Conservation (phyloP, 768 basidiomycete genomes). For the Scleroderma citrinum region DNA sequence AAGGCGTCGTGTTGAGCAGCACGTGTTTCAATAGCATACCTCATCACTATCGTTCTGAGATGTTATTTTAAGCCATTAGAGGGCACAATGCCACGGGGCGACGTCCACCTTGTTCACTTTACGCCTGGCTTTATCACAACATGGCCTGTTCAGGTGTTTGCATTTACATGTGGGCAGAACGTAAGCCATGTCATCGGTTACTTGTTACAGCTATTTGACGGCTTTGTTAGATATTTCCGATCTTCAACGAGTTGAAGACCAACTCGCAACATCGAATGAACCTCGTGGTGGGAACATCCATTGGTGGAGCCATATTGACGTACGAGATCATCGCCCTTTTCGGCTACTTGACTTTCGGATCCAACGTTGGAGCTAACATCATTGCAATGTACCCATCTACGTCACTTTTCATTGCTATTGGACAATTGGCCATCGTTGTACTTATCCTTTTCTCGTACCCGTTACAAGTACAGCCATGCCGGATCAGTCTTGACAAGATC, state of each 20-base stretch:
- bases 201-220: slow-evolving; percentile 5
- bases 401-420: slow-evolving; percentile 87
- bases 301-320: slow-evolving; percentile 74
- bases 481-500: slow-evolving; percentile 90
- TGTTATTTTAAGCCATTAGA: slow-evolving; percentile 75
- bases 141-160: slow-evolving; percentile 92
- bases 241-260: slow-evolving; percentile 82
- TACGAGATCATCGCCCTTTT: slow-evolving; percentile 88
- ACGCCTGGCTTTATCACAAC: slow-evolving; percentile 74
- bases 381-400: slow-evolving; percentile 93
- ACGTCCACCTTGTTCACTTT: slow-evolving; percentile 67
- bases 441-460: slow-evolving; percentile 93
- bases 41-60: slow-evolving; percentile 70
- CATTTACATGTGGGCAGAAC: slow-evolving; percentile 90
- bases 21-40: slow-evolving; percentile 48
- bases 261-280: slow-evolving; percentile 86
- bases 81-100: slow-evolving; percentile 56
- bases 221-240: slow-evolving; percentile 70
- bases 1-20: background rate
- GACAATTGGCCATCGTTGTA: slow-evolving; percentile 87
- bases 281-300: slow-evolving; percentile 77
- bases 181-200: slow-evolving; percentile 37
- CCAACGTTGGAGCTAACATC: slow-evolving; percentile 84
- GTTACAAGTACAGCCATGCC: slow-evolving; percentile 88
- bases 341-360: slow-evolving; percentile 92